phyloP scores from a whole-genome alignment of 2,329 filamentous ascomycete species.

The Paraphoma chrysanthemicola region DNA sequence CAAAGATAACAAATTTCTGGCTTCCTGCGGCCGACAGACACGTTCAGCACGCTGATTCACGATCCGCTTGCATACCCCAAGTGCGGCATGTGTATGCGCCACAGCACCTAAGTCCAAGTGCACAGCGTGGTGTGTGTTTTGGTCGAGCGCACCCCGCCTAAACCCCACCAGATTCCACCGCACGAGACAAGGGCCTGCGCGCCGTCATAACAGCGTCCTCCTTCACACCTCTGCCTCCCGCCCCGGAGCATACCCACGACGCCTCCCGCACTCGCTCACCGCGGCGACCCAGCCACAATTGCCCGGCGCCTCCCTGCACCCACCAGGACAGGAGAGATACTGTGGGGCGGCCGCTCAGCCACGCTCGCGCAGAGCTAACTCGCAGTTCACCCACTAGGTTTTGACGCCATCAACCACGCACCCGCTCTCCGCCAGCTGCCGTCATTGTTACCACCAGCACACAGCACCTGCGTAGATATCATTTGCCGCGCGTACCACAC shows the following conservation, averaged over 20 bases:
- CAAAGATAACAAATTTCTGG: conserved; percentile 14
- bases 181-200: conserved; percentile 3
- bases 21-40: background rate
- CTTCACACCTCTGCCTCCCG: conserved; percentile 4
- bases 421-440: conserved; percentile 12
- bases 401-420: conserved; percentile 32
- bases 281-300: conserved; percentile 10
- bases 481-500: conserved; percentile 10
- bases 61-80: background rate
- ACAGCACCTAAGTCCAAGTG: background rate
- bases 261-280: conserved; percentile 2
- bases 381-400: conserved; percentile 24
- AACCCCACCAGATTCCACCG: conserved; percentile 16
- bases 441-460: conserved; percentile 23
- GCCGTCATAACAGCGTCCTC: conserved; percentile 16
- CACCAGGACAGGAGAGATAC: conserved; percentile 14
- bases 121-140: conserved; percentile 5
- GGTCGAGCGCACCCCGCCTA: conserved; percentile 8
- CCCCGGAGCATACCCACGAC: conserved; percentile 3
- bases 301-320: conserved; percentile 24
- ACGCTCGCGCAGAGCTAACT: conserved; percentile 32
- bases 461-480: background rate
- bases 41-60: background rate
- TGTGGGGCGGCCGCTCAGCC: conserved; percentile 33
- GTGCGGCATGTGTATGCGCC: conserved; percentile 5